Evolutionary conservation across 192 early-diverging fungal species (phyloP), one percentile per base, ranked within the genome.

Genomic region (Geranomyces michiganensis): DNA sequence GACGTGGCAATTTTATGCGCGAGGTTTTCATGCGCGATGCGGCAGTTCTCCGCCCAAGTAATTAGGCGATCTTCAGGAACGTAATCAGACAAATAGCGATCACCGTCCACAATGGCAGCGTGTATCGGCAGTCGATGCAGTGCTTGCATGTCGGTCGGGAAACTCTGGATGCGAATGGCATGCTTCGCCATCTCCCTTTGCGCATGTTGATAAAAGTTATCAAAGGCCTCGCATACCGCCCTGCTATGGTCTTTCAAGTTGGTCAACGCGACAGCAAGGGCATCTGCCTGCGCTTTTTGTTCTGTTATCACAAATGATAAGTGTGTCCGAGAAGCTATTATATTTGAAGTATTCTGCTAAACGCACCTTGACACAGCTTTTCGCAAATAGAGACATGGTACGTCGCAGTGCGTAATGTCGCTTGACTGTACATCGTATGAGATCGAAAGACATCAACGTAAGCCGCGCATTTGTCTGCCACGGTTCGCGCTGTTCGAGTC

Each of bases 91-190:
- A 84, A 63, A 56, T 63, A 73, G 58, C 69, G 64, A 10, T 70
- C 44, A 4, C 72, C 68, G 15, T 68, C 71, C 33, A 70, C 63
- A 27, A 84, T 78, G 9, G 53, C 21, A 15, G 67, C 43, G 56
- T 84, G 82, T 29, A 84, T 71, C 13, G 82, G 82, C 45, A 84
- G 75, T 56, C 67, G 71, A 55, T 77, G 71, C 30, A 84, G 31
- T 5, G 76, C 70, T 63, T 84, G 72, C 21, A 84, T 33, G 55
- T 84, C 82, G 1, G 74, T 65, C 14, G 82, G 79, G 45, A 83
- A 80, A 46, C 78, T 80, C 48, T 84, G 74, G 17, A 84, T 56
- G 31, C 78, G 74, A 29, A 14, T 27, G 9, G 68, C 19, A 61
- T 84, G 76, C 36, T 77, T 75, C 24, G 74, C 24, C 29, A 84